Percentiles rank a stretch among this genome's conserved stretches.
Conservation (phyloP, 2,329 filamentous ascomycete species). For the Chaetomium strumarium region DNA sequence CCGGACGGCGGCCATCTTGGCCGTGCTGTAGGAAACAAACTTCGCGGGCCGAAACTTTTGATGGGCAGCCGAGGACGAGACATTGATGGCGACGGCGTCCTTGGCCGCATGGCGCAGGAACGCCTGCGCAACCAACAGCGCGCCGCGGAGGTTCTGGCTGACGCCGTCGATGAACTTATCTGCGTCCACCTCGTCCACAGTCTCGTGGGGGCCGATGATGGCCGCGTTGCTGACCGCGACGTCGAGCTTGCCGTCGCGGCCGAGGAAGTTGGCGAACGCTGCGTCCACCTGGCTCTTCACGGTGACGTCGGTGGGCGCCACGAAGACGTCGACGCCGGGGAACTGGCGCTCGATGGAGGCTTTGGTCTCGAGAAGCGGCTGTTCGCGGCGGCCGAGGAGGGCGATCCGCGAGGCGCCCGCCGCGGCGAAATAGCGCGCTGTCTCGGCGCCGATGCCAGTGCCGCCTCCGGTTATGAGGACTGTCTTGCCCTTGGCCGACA, state of each 20-base stretch:
- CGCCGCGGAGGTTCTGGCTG: background rate
- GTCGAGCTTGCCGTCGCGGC: slow-evolving; percentile 9
- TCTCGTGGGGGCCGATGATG: background rate
- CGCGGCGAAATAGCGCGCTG: slow-evolving; percentile 44
- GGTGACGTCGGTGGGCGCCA: slow-evolving; percentile 10
- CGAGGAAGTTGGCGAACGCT: slow-evolving; percentile 9
- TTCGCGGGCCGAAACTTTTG: background rate
- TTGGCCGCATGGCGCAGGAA: background rate
- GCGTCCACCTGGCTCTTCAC: slow-evolving; percentile 2
- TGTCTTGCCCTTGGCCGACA: slow-evolving; percentile 27
- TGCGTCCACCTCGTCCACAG: background rate
- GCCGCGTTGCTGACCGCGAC: slow-evolving; percentile 19
- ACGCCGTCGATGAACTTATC: background rate
- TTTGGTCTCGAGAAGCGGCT: slow-evolving; percentile 18
- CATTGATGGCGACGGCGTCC: slow-evolving; percentile 1
- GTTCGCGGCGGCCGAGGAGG: slow-evolving; percentile 27
- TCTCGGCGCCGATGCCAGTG: slow-evolving; percentile 52
- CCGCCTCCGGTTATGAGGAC: slow-evolving; percentile 56
- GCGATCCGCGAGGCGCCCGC: slow-evolving; percentile 30
- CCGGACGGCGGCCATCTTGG: slow-evolving; percentile 16
- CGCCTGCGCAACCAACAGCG: slow-evolving; percentile 1
- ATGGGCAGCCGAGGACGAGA: slow-evolving; percentile 5
- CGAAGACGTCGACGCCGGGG: slow-evolving; percentile 5
- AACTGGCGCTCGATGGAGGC: slow-evolving; percentile 8
- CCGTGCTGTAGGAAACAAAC: background rate